Evolutionary conservation across 1,284 basidiomycete species (phyloP), one percentile per base, ranked within the genome.

Genomic region (Cutaneotrichosporon sp.): DNA sequence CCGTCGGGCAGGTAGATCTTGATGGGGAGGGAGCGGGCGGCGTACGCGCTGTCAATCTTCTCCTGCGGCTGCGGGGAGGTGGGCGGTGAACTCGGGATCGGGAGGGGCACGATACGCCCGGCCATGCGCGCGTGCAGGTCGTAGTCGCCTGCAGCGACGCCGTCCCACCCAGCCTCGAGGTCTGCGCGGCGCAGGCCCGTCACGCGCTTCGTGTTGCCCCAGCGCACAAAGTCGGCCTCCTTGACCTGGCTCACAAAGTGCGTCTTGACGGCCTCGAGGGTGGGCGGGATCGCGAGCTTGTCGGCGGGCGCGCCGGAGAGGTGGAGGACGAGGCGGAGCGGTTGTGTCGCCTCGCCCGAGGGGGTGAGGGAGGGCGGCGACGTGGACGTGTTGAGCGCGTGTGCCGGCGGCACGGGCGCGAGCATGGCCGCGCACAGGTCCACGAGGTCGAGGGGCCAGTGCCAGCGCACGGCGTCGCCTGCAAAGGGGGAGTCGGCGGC

Each of bases 101-200:
- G 82, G 1, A 80, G 72, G 2, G 84, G 83, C 1, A 84, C 69
- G 4, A 98, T 85, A 73, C 95, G 94, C 11, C 89, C 86, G 1
- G 92, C 92, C 67, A 97, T 90, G 45, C 90, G 86, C 87, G 91
- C 94, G 73, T 91, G 97, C 65, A 93, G 87, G 68, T 97, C 94
- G 74, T 95, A 97, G 77, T 95, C 94, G 79, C 95, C 93, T 92
- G 68, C 88, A 80, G 87, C 87, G 66, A 97, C 89, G 7, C 92
- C 93, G 69, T 95, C 91, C 94, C 94, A 97, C 58, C 95, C 86
- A 0, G 89, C 91, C 75, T 97, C 94, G 74, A 97, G 89, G 74
- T 97, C 94, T 29, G 85, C 86, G 76, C 92, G 90, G 59, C 92
- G 81, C 49, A 97, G 82, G 18, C 89, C 87, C 1, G 92, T 95